Evolutionary conservation across 2,329 filamentous ascomycete genomes (phyloP), one percentile per base, ranked within the genome.

Genomic region (Acephala macrosclerotiorum): DNA sequence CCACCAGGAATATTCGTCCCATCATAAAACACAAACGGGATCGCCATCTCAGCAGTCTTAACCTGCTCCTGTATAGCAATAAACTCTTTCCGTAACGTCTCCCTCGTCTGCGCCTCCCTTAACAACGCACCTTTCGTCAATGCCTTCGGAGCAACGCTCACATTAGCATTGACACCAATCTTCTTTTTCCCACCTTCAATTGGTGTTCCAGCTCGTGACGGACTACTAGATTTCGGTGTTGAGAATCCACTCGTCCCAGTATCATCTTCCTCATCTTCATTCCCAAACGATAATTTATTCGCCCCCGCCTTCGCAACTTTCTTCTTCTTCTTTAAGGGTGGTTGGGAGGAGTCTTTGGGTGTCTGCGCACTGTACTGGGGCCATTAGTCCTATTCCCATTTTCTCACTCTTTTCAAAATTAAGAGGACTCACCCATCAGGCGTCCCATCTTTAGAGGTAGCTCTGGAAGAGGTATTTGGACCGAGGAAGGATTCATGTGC

Each of bases 11-110:
- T 91, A 77, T 96, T 95, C 25, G 93, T 93, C 18, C 96, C 96
- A 72, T 98, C 95, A 80, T 97, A 98, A 77, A 98, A 98, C 3
- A 98, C 93, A 78, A 98, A 99, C 0, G 96, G 96, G 36, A 99
- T 90, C 18, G 91, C 85, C 62, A 99, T 92, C 75, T 97, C 94
- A 9, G 94, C 94, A 22, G 88, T 88, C 80, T 96, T 97, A 70
- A 98, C 91, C 0, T 89, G 88, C 68, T 96, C 93, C 76, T 97
- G 96, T 65, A 95, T 86, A 11, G 83, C 83, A 55, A 97, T 77
- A 73, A 97, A 99, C 75, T 98, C 90, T 68, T 90, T 91, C 11
- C 92, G 86, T 58, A 95, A 80, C 16, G 86, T 80, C 72, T 96
- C 93, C 69, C 92, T 85, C 70, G 93, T 88, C 63, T 91, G 86